Evolutionary conservation across 352 stramenopile species (phyloP).

Genomic region (Lagenidium sp.): DNA sequence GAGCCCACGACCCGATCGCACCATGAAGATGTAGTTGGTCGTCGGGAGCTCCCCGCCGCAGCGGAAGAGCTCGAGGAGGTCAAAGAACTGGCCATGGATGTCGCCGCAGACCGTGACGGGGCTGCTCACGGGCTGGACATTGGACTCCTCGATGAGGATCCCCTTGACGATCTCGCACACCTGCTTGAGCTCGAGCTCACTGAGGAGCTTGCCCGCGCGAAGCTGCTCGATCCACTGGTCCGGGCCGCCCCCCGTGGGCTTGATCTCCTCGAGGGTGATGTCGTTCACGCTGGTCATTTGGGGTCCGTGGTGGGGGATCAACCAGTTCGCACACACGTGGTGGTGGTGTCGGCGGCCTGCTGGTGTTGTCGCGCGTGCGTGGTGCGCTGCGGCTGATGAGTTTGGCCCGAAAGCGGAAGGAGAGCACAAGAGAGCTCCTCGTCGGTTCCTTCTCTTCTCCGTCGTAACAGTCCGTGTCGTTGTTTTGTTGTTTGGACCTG

Average conservation of each 20-base stretch:
- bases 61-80: slow-evolving; percentile 84
- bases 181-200: slow-evolving; percentile 84
- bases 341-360: background rate
- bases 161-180: slow-evolving; percentile 88
- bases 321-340: too few species aligned
- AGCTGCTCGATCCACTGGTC: slow-evolving; percentile 84
- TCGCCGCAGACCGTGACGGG: slow-evolving; percentile 86
- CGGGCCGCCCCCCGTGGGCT: slow-evolving; percentile 45
- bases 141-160: slow-evolving; percentile 89
- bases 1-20: too few species aligned
- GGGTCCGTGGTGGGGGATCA: too few species aligned
- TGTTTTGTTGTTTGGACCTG: too few species aligned
- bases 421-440: too few species aligned
- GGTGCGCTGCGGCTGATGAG: background rate
- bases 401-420: too few species aligned
- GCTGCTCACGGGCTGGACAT: slow-evolving; percentile 85
- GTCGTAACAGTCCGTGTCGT: too few species aligned
- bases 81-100: slow-evolving; percentile 89
- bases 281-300: slow-evolving; percentile 62
- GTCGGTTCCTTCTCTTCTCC: too few species aligned
- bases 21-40: slow-evolving; percentile 91
- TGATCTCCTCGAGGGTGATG: slow-evolving; percentile 38
- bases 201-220: slow-evolving; percentile 66
- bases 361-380: too few species aligned
- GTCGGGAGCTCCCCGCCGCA: slow-evolving; percentile 74